These are phyloP conservation scores for Geosmithia morbida DNA, from an alignment of 2,329 filamentous ascomycete species.

Conservation along the genomic window DNA sequence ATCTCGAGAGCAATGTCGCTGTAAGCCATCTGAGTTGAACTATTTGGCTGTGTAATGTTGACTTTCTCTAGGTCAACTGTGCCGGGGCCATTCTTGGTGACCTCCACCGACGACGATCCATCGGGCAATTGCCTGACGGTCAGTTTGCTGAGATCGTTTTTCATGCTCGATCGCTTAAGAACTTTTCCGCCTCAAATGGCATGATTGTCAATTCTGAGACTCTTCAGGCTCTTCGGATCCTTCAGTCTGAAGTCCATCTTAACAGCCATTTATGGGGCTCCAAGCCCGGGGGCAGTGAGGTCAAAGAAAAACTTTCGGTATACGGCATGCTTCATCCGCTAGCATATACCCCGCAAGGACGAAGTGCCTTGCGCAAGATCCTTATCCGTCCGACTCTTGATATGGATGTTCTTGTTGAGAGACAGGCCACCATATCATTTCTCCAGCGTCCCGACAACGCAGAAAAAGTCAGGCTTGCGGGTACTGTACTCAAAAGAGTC, in stretches of 20 bases:
- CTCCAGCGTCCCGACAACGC: conserved; percentile 57
- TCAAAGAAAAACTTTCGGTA: conserved; percentile 71
- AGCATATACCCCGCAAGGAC: conserved; percentile 68
- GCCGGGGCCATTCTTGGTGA: conserved; percentile 77
- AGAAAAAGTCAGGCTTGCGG: conserved; percentile 36
- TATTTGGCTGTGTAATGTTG: not conserved
- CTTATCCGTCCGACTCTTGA: conserved; percentile 70
- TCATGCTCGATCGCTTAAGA: conserved; percentile 49
- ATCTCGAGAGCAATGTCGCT: conserved; percentile 59
- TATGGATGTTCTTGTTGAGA: conserved; percentile 50
- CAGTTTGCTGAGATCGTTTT: conserved; percentile 33
- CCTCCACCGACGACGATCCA: conserved; percentile 45
- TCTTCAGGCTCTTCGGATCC: conserved; percentile 68
- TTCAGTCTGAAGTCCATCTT: conserved; percentile 70
- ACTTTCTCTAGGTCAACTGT: conserved; percentile 50
- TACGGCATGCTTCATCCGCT: conserved; percentile 70
- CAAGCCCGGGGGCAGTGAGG: conserved; percentile 29
- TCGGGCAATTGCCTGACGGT: conserved; percentile 48
- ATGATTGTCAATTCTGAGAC: conserved; percentile 79
- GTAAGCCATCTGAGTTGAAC: conserved; percentile 22
- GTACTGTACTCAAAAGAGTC: conserved; percentile 50
- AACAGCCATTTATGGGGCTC: conserved; percentile 61
- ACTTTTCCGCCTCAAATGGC: conserved; percentile 51
- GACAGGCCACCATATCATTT: conserved; percentile 54
- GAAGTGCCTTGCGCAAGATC: conserved; percentile 54